phyloP scores from a whole-genome alignment of 2,329 filamentous ascomycete genomes.

The Fusarium staphyleae region DNA sequence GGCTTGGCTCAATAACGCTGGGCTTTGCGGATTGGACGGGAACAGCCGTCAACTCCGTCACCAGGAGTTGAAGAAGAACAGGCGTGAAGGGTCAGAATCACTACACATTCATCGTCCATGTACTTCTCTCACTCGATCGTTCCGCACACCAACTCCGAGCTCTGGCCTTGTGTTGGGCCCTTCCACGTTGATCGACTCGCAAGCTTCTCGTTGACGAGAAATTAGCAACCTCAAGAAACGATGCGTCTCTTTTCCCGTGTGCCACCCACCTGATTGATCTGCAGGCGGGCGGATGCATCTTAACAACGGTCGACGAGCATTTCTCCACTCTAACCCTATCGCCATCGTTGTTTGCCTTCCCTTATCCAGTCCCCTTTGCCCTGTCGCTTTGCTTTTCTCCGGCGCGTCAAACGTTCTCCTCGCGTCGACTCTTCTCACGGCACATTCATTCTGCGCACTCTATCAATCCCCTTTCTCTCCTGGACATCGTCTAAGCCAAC shows the following conservation, averaged over 20 bases:
- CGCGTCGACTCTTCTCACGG: constrained; percentile 1
- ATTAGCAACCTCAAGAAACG: constrained; percentile 18
- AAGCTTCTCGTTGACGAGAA: constrained; percentile 26
- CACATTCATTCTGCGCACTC: constrained; percentile 2
- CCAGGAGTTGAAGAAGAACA: background rate
- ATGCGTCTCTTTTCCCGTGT: constrained; percentile 36
- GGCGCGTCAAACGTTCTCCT: constrained; percentile 4
- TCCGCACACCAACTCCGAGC: constrained; percentile 30
- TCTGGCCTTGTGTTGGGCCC: constrained; percentile 5
- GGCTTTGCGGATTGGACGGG: constrained; percentile 1
- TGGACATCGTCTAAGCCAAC: background rate
- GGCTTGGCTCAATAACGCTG: constrained; percentile 7
- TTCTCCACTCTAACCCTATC: constrained; percentile 34
- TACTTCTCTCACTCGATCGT: constrained; percentile 16
- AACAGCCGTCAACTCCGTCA: background rate
- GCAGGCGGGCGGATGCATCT: constrained; percentile 33
- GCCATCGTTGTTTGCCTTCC: constrained; percentile 27
- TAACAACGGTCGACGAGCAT: constrained; percentile 30
- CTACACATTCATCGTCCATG: constrained; percentile 10
- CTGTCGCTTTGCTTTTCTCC: constrained; percentile 15
- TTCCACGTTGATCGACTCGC: constrained; percentile 23
- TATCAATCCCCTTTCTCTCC: background rate
- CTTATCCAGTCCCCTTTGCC: constrained; percentile 10
- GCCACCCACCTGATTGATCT: constrained; percentile 37
- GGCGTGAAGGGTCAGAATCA: background rate